These are phyloP conservation scores for Astragalus membranaceus DNA, from an alignment of 306 rosid species.

Conservation along the genomic window DNA sequence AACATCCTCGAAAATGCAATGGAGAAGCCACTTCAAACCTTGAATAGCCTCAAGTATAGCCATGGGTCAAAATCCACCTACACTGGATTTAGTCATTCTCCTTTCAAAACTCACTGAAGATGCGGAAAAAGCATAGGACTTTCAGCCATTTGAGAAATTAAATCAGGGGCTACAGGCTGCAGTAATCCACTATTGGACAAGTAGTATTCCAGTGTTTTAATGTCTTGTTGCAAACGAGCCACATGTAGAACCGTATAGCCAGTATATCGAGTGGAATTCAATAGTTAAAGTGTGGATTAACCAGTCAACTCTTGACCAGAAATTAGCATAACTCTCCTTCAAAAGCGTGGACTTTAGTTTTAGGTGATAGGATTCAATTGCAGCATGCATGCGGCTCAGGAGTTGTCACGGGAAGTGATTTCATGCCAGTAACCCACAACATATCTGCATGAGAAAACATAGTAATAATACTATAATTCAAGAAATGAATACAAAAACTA, in stretches of 20 bases:
- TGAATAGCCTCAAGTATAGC: neutral
- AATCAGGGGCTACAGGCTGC: conserved; percentile 51
- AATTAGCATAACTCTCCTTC: conserved; percentile 40
- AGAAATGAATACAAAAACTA: conserved; percentile 2
- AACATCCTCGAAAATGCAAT: neutral
- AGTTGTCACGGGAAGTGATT: conserved; percentile 51
- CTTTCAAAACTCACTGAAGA: conserved; percentile 25
- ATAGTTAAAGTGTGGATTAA: conserved; percentile 60
- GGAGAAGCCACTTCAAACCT: conserved; percentile 10
- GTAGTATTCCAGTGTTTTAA: conserved; percentile 55
- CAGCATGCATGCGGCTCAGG: conserved; percentile 64
- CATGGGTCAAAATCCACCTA: neutral
- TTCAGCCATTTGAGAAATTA: conserved; percentile 42
- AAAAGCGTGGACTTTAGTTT: conserved; percentile 56
- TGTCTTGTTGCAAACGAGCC: conserved; percentile 57
- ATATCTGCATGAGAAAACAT: conserved; percentile 43
- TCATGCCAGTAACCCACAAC: conserved; percentile 60
- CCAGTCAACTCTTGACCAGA: conserved; percentile 66
- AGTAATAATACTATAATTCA: conserved; percentile 5
- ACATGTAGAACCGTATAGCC: conserved; percentile 55
- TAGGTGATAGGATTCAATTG: conserved; percentile 63
- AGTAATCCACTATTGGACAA: conserved; percentile 55
- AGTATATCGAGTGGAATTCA: conserved; percentile 55
- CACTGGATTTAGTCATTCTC: conserved; percentile 12
- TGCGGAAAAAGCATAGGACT: conserved; percentile 36